Conservation (phyloP, 768 basidiomycete species). For the Amanita polypyramis region DNA sequence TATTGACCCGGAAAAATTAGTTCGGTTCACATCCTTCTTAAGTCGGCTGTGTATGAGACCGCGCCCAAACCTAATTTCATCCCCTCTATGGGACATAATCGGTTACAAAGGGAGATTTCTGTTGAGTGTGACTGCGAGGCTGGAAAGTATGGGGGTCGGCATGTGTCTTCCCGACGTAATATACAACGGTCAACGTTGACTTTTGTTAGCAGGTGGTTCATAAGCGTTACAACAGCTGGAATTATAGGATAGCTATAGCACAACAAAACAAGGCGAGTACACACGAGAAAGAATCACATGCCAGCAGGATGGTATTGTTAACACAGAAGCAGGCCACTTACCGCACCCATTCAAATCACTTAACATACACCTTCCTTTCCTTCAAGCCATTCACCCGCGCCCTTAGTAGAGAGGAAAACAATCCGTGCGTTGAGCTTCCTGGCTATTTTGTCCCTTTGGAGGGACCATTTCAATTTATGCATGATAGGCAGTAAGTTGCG, state of each 20-base stretch:
- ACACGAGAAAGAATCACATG: background rate
- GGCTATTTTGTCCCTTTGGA: conserved; percentile 53
- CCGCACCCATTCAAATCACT: conserved; percentile 55
- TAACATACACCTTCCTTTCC: conserved; percentile 36
- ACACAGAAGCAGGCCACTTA: conserved; percentile 62
- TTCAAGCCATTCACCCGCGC: conserved; percentile 48
- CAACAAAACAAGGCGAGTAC: too few species aligned
- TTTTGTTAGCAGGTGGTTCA: too few species aligned
- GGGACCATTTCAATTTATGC: conserved; percentile 61
- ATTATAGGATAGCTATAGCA: background rate
- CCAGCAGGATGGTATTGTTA: conserved; percentile 34
- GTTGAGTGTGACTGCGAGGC: too few species aligned
- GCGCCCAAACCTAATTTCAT: too few species aligned
- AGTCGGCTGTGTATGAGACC: too few species aligned
- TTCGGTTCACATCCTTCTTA: too few species aligned
- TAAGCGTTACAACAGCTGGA: background rate
- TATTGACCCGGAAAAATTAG: too few species aligned
- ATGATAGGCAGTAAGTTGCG: conserved; percentile 54
- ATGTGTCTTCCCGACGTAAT: too few species aligned
- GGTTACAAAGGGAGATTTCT: too few species aligned
- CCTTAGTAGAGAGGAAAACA: conserved; percentile 17
- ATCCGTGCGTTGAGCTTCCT: conserved; percentile 40
- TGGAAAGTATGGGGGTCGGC: too few species aligned
- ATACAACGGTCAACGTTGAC: too few species aligned
- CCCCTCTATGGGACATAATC: too few species aligned